Percentiles rank a stretch among this genome's conserved stretches.
phyloP scores from a whole-genome alignment of 225 moss, liverwort and hornwort genomes.

The Takakia lepidozioides region DNA sequence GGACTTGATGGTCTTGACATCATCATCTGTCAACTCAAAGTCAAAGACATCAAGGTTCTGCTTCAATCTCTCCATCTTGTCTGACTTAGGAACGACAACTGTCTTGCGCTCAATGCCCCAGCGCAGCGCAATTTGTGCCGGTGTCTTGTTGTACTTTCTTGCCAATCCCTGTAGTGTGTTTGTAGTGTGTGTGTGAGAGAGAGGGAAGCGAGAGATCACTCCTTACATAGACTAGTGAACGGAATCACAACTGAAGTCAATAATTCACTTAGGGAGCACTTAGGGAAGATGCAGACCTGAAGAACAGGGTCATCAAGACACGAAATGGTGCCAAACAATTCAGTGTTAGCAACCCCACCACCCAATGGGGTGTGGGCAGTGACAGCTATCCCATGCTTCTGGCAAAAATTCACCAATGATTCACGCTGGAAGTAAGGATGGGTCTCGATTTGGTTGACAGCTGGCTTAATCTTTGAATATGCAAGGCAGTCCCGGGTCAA shows the following conservation, averaged over 20 bases:
- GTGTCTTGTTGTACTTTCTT: slow-evolving; percentile 58
- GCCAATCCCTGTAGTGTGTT: slow-evolving; percentile 52
- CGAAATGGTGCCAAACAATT: slow-evolving; percentile 57
- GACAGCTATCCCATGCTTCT: slow-evolving; percentile 67
- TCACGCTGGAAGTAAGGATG: slow-evolving; percentile 93
- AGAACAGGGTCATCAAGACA: slow-evolving; percentile 66
- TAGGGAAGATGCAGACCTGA: slow-evolving; percentile 18
- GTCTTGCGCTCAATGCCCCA: slow-evolving; percentile 79
- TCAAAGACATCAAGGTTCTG: slow-evolving; percentile 58
- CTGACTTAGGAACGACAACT: slow-evolving; percentile 82
- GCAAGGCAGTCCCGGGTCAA: slow-evolving; percentile 79
- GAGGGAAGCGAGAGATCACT: no score
- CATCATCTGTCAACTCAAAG: slow-evolving; percentile 51
- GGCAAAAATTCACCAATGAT: slow-evolving; percentile 71
- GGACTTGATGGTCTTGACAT: slow-evolving; percentile 43
- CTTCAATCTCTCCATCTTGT: slow-evolving; percentile 56
- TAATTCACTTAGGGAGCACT: no score
- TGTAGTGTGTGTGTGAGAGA: no score
- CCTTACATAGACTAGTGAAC: no score
- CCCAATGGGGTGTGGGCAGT: slow-evolving; percentile 92
- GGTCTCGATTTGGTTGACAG: slow-evolving; percentile 94
- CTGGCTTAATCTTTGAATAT: slow-evolving; percentile 93
- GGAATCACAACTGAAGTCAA: no score
- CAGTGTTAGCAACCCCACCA: slow-evolving; percentile 71
- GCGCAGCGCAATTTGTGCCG: slow-evolving; percentile 71